Evolutionary conservation across 1,284 basidiomycete species (phyloP).

Genomic region (Fomitopsis palustris): DNA sequence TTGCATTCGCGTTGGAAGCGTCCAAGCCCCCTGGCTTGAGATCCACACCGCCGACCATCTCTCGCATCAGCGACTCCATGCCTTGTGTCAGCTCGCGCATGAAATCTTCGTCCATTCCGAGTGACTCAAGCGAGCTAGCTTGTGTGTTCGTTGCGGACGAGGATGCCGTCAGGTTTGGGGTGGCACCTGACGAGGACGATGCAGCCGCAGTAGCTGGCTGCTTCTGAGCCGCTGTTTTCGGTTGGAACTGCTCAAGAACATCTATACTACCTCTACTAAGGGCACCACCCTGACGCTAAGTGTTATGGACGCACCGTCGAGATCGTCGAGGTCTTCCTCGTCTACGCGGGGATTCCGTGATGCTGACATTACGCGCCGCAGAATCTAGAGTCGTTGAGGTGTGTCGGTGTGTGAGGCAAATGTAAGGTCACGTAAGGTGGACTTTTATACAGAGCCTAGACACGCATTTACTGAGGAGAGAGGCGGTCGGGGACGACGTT

Average conservation of each 20-base stretch:
- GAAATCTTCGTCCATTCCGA: slow-evolving; percentile 47
- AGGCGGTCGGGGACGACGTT: too few relatives aligned
- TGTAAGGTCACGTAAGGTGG: too few relatives aligned
- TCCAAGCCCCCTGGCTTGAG: slow-evolving; percentile 14
- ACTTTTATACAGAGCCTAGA: too few relatives aligned
- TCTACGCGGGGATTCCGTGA: slow-evolving; percentile 15
- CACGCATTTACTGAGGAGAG: too few relatives aligned
- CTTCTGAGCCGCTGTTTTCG: slow-evolving; percentile 1
- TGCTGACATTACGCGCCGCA: slow-evolving; percentile 14
- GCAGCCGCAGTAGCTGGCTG: slow-evolving; percentile 9
- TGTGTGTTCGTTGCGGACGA: slow-evolving; percentile 19
- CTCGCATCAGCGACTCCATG: slow-evolving; percentile 85
- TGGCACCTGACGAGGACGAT: slow-evolving; percentile 20
- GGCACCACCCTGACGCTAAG: background rate
- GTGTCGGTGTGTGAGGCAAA: too few relatives aligned
- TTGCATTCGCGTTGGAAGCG: slow-evolving; percentile 14
- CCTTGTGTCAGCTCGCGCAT: slow-evolving; percentile 72
- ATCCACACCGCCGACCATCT: slow-evolving; percentile 44
- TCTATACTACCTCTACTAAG: slow-evolving; percentile 33
- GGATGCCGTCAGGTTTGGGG: slow-evolving; percentile 23
- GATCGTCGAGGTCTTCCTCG: slow-evolving; percentile 73
- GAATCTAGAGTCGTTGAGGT: too few relatives aligned
- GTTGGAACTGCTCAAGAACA: slow-evolving; percentile 50
- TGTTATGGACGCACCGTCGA: slow-evolving; percentile 52
- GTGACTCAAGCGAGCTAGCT: slow-evolving; percentile 23